Percentiles rank a stretch among this genome's conserved stretches.
Evolutionary conservation across 331 rosid genomes (phyloP).

Genomic region (Ulmus americana): DNA sequence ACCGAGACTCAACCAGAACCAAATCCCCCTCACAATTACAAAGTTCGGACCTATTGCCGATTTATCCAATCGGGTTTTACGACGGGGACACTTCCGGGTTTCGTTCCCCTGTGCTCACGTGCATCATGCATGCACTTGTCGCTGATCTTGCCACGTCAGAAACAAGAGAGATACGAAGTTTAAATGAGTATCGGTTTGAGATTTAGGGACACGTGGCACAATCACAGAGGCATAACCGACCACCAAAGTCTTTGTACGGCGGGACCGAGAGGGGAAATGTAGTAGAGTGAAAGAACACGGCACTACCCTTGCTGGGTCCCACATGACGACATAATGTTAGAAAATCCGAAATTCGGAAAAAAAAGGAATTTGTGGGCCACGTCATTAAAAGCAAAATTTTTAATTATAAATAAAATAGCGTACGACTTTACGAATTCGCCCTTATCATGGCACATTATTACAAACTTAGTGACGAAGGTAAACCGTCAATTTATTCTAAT

Average conservation of each 20-base stretch:
- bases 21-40: constrained; percentile 36
- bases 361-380: too few relatives aligned
- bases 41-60: constrained; percentile 57
- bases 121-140: constrained; percentile 18
- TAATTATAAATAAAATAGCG: not conserved
- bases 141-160: constrained; percentile 13
- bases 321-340: not conserved
- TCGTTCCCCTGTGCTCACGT: constrained; percentile 46
- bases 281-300: not conserved
- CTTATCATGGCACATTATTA: not conserved
- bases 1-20: constrained; percentile 47
- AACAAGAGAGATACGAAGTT: too few relatives aligned
- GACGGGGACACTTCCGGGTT: constrained; percentile 71
- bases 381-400: too few relatives aligned
- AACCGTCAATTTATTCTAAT: not conserved
- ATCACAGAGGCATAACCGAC: not conserved
- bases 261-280: not conserved
- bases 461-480: not conserved
- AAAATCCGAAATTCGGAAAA: too few relatives aligned
- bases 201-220: not conserved
- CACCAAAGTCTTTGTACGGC: not conserved
- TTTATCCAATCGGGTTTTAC: constrained; percentile 54
- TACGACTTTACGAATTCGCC: not conserved
- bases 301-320: not conserved
- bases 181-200: too few relatives aligned